phyloP scores from a whole-genome alignment of 1,284 basidiomycete species.

The Papiliotrema terrestris region DNA sequence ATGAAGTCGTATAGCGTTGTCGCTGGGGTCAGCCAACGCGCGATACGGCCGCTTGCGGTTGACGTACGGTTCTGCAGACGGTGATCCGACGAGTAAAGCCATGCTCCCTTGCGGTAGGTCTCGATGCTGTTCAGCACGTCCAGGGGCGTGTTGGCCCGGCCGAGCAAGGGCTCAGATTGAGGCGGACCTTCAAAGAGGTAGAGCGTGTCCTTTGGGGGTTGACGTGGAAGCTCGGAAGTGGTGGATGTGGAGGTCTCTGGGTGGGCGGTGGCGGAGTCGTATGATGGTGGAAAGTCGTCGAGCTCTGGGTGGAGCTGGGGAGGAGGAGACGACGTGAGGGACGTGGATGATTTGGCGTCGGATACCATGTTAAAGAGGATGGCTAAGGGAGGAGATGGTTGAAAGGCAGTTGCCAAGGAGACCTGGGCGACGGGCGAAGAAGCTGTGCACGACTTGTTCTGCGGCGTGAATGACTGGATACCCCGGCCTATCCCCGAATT shows the following conservation, averaged over 20 bases:
- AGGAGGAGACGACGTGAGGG: neutral
- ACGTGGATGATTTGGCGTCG: neutral
- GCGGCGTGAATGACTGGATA: too few relatives aligned
- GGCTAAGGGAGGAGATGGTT: too few relatives aligned
- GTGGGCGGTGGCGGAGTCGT: constrained; percentile 15
- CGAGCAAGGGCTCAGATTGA: constrained; percentile 29
- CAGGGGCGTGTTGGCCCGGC: constrained; percentile 5
- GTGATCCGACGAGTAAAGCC: constrained; percentile 19
- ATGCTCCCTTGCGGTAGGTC: constrained; percentile 2
- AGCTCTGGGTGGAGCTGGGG: neutral
- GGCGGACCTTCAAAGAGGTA: constrained; percentile 30
- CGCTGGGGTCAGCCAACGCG: constrained; percentile 15
- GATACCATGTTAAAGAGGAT: neutral
- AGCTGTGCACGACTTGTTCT: too few relatives aligned
- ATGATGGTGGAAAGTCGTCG: constrained; percentile 30
- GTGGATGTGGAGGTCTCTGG: neutral
- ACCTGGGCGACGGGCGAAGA: too few relatives aligned
- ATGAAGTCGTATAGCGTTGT: constrained; percentile 38
- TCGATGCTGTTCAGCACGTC: constrained; percentile 13
- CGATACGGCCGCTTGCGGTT: too few relatives aligned
- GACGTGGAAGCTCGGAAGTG: constrained; percentile 1
- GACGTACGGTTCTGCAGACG: constrained; percentile 28
- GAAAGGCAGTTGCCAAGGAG: too few relatives aligned
- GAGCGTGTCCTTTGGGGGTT: constrained; percentile 16
- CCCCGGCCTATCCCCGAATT: too few relatives aligned